These are phyloP conservation scores for Mycena olivaceomarginata DNA, from an alignment of 768 basidiomycete species.

Conservation along the genomic window DNA sequence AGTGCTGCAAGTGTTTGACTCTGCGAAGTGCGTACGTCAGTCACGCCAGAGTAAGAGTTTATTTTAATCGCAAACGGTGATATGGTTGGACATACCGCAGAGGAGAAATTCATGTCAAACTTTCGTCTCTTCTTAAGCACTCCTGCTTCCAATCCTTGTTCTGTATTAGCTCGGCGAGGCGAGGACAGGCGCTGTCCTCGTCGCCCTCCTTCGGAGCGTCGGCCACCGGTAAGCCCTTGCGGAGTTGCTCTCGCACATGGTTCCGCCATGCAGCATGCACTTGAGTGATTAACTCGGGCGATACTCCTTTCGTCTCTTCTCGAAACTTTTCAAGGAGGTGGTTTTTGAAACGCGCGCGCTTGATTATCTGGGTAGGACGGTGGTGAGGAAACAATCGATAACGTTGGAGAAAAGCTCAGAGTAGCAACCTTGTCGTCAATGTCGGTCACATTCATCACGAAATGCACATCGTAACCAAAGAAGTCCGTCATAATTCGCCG, in stretches of 20 bases:
- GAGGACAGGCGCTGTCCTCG: slow-evolving; percentile 73
- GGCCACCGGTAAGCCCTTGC: slow-evolving; percentile 74
- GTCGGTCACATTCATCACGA: slow-evolving; percentile 99
- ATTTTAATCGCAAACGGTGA: slow-evolving; percentile 34
- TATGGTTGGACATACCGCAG: slow-evolving; percentile 74
- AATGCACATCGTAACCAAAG: slow-evolving; percentile 98
- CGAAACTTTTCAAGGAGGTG: slow-evolving; percentile 81
- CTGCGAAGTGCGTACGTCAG: slow-evolving; percentile 56
- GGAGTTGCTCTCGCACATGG: slow-evolving; percentile 79
- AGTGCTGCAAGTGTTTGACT: slow-evolving; percentile 72
- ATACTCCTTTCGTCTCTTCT: slow-evolving; percentile 71
- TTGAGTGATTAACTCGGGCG: slow-evolving; percentile 73
- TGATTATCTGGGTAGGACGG: slow-evolving; percentile 84
- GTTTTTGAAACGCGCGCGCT: slow-evolving; percentile 91
- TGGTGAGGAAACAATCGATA: slow-evolving; percentile 10
- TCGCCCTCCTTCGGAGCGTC: slow-evolving; percentile 69
- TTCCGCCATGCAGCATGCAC: slow-evolving; percentile 79
- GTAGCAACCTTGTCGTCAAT: slow-evolving; percentile 95
- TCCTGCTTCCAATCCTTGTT: slow-evolving; percentile 82
- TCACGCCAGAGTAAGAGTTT: slow-evolving; percentile 42
- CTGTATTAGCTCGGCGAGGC: slow-evolving; percentile 67
- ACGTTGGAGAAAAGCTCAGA: slow-evolving; percentile 38
- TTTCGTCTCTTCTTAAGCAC: slow-evolving; percentile 88
- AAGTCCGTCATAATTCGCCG: slow-evolving; percentile 95
- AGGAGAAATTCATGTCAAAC: slow-evolving; percentile 90